Evolutionary conservation across 169 alveolate species (phyloP).

Genomic region (Eimeria acervulina): DNA sequence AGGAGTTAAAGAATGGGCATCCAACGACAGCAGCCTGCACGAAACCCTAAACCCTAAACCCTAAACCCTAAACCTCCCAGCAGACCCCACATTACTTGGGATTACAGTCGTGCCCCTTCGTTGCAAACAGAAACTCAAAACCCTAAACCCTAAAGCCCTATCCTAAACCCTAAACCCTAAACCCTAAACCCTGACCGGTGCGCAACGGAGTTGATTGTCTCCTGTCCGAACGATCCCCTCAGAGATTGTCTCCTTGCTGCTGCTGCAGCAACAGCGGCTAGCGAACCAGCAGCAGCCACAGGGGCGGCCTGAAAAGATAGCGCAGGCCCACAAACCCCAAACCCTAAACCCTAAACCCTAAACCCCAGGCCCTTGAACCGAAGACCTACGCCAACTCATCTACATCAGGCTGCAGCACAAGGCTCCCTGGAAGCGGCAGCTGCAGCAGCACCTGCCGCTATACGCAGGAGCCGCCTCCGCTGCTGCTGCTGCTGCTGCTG

Average conservation of each 20-base stretch:
- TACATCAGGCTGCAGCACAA: not conserved
- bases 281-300: constrained; percentile 23
- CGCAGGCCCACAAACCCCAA: not conserved
- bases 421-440: not conserved
- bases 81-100: not conserved
- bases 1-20: not conserved
- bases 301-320: constrained; percentile 26
- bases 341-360: constrained; percentile 41
- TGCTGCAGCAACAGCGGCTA: constrained; percentile 31
- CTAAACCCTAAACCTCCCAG: not conserved
- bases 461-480: not conserved
- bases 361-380: not conserved
- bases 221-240: constrained; percentile 36
- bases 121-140: not conserved
- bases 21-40: constrained; percentile 28
- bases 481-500: constrained; percentile 37
- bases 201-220: constrained; percentile 52
- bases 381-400: not conserved
- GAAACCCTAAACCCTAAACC: constrained; percentile 33
- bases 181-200: constrained; percentile 47
- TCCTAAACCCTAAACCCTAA: constrained; percentile 18
- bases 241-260: constrained; percentile 40
- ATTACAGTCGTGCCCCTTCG: not conserved
- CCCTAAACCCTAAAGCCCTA: not conserved
- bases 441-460: constrained; percentile 23